A percentile compares a stretch with the other conserved stretches of the same genome.
These are phyloP conservation scores for Metarhizium guizhouense DNA, from an alignment of 2,329 filamentous ascomycete genomes.

Conservation along the genomic window DNA sequence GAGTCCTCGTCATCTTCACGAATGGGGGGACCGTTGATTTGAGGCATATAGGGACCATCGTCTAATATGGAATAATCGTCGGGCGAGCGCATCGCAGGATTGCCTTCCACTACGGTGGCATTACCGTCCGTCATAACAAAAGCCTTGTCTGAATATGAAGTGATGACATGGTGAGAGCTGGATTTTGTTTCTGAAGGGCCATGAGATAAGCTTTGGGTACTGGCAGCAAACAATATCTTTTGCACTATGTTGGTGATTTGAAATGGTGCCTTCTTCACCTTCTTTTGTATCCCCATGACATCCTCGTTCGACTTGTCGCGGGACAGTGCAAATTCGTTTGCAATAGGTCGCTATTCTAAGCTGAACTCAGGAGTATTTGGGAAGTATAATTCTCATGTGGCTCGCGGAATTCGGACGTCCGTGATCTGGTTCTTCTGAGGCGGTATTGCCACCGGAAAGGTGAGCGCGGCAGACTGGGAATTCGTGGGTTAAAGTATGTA, in stretches of 20 bases:
- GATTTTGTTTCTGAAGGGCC: not conserved
- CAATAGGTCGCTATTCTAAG: not conserved
- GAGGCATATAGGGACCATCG: not conserved
- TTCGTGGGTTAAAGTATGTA: not conserved
- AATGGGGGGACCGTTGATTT: not conserved
- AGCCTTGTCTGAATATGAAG: no score
- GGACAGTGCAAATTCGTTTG: not conserved
- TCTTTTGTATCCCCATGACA: not conserved
- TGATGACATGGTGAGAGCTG: not conserved
- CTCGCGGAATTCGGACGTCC: not conserved
- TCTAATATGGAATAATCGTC: no score
- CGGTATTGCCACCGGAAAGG: no score
- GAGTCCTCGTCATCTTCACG: conserved; percentile 10
- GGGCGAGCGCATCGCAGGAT: no score
- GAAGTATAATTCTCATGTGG: not conserved
- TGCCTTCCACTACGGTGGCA: not conserved
- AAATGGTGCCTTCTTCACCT: not conserved
- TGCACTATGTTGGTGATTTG: not conserved
- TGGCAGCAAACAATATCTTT: no score
- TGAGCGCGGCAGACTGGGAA: not conserved
- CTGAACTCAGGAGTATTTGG: not conserved
- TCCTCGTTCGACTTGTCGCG: not conserved
- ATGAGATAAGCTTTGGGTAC: no score
- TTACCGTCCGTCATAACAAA: no score
- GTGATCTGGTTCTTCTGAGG: not conserved